Conservation (phyloP, 2,329 filamentous ascomycete species). For the Clonostachys rhizophaga region DNA sequence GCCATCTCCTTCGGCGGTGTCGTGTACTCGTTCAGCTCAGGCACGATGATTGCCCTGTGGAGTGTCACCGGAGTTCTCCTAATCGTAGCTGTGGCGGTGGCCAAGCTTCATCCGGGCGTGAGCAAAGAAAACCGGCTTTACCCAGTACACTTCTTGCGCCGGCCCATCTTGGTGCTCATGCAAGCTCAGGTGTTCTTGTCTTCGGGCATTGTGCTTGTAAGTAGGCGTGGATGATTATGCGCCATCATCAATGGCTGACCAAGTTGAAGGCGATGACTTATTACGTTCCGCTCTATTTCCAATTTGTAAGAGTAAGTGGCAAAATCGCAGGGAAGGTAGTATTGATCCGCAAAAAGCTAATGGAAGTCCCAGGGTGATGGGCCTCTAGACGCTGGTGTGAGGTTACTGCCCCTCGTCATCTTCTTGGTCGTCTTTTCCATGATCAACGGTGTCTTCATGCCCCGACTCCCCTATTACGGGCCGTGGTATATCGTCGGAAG, state of each 20-base stretch:
- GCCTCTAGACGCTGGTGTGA: conserved; percentile 25
- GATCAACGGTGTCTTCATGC: conserved; percentile 26
- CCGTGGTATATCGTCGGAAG: conserved; percentile 29
- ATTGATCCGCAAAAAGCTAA: neutral
- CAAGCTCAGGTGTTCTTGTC: conserved; percentile 9
- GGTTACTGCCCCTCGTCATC: conserved; percentile 30
- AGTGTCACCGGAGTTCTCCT: conserved; percentile 31
- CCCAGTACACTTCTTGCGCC: too few relatives aligned
- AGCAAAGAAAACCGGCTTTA: too few relatives aligned
- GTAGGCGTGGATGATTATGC: conserved; percentile 2
- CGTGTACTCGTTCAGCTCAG: conserved; percentile 34
- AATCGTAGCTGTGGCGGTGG: conserved; percentile 31
- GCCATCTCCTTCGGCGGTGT: conserved; percentile 41
- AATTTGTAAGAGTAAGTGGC: conserved; percentile 25
- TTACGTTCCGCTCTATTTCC: conserved; percentile 44
- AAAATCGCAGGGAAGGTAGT: neutral
- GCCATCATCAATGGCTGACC: conserved; percentile 14
- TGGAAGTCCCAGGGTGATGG: conserved; percentile 19
- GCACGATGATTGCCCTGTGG: conserved; percentile 35
- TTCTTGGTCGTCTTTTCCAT: conserved; percentile 25
- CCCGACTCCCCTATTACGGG: conserved; percentile 23
- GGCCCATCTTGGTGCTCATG: conserved; percentile 6
- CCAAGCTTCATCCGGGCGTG: conserved; percentile 23
- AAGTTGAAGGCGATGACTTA: conserved; percentile 15
- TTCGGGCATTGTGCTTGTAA: conserved; percentile 8